Conservation (phyloP, 768 basidiomycete genomes). For the Leccinum sublutescens region DNA sequence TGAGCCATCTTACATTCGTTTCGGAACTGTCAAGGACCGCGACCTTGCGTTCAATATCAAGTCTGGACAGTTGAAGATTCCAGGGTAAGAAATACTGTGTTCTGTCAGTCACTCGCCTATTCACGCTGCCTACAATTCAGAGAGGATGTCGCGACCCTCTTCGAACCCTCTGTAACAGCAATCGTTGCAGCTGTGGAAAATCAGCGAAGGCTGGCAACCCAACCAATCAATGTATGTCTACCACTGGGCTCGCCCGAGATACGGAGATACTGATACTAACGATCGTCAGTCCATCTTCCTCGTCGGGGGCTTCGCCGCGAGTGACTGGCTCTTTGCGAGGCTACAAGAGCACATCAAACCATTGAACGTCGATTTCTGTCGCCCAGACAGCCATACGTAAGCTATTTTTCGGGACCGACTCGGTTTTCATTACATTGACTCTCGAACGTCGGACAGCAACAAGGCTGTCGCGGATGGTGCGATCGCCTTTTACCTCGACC, state of each 20-base stretch:
- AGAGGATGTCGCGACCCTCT: slow-evolving; percentile 30
- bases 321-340: slow-evolving; percentile 40
- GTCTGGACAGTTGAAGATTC: slow-evolving; percentile 46
- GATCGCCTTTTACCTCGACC: slow-evolving; percentile 43
- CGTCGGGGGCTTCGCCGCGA: slow-evolving; percentile 47
- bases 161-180: slow-evolving; percentile 25
- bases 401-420: slow-evolving; percentile 9
- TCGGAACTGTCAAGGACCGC: slow-evolving; percentile 44
- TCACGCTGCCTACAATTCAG: slow-evolving; percentile 11
- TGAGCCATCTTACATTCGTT: slow-evolving; percentile 46
- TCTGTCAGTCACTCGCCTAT: not conserved
- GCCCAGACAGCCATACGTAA: slow-evolving; percentile 54
- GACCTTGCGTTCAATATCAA: slow-evolving; percentile 41
- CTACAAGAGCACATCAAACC: slow-evolving; percentile 34
- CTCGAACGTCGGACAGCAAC: slow-evolving; percentile 30
- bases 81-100: slow-evolving; percentile 24
- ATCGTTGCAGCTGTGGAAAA: slow-evolving; percentile 27
- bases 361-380: slow-evolving; percentile 39
- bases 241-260: not conserved
- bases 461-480: slow-evolving; percentile 49
- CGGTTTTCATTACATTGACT: not conserved
- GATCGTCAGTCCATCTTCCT: slow-evolving; percentile 34
- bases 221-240: slow-evolving; percentile 26
- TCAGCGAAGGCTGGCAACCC: slow-evolving; percentile 18
- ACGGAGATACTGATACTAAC: slow-evolving; percentile 8